Percentiles rank a stretch among this genome's conserved stretches.
Evolutionary conservation across 768 basidiomycete genomes (phyloP).

Genomic region (Imleria badia): DNA sequence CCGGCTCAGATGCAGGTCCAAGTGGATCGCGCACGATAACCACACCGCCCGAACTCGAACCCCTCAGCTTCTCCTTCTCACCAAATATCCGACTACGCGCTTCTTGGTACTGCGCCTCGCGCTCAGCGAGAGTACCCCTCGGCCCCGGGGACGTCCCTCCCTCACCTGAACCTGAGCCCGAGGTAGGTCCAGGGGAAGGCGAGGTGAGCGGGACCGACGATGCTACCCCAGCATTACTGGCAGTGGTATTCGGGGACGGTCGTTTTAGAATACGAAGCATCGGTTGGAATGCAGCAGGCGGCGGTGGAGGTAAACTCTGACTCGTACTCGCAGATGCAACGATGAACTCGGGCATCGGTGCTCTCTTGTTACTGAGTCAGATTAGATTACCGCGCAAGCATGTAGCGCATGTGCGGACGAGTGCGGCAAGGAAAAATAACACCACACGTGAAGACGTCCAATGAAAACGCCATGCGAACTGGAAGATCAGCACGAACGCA

Average conservation of each 20-base stretch:
- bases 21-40: slow-evolving; percentile 33
- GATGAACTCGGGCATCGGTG: slow-evolving; percentile 68
- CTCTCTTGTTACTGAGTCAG: slow-evolving; percentile 51
- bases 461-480: slow-evolving; percentile 1
- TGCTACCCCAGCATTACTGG: neutral
- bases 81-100: slow-evolving; percentile 76
- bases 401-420: neutral
- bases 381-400: neutral
- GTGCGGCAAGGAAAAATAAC: neutral
- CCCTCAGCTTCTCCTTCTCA: slow-evolving; percentile 10
- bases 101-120: slow-evolving; percentile 71
- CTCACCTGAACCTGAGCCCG: neutral
- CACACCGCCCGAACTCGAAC: neutral
- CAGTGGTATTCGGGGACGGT: slow-evolving; percentile 36
- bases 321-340: slow-evolving; percentile 40
- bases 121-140: slow-evolving; percentile 49
- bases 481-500: slow-evolving; percentile 10
- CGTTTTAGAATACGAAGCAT: slow-evolving; percentile 73
- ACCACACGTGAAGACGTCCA: neutral
- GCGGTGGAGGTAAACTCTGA: slow-evolving; percentile 45
- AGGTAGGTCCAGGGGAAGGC: slow-evolving; percentile 12
- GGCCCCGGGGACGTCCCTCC: slow-evolving; percentile 18
- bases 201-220: slow-evolving; percentile 11
- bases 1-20: slow-evolving; percentile 25
- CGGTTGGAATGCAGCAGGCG: slow-evolving; percentile 58